phyloP scores from a whole-genome alignment of 768 basidiomycete genomes.

The Lepiota venenata region DNA sequence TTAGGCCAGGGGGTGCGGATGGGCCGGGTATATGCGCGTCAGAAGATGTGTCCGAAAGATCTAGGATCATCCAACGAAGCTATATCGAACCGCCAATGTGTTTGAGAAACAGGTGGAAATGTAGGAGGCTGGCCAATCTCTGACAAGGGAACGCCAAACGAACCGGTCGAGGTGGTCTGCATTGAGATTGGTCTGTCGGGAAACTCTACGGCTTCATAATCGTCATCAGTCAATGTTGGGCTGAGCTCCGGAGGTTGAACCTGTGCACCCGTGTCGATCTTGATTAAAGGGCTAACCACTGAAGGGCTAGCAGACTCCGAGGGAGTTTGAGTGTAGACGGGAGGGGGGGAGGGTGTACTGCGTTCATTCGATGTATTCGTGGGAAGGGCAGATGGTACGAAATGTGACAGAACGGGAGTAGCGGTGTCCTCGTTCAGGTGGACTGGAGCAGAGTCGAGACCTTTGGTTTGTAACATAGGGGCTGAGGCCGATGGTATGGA shows the following conservation, averaged over 20 bases:
- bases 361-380: not conserved
- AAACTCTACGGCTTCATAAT: not conserved
- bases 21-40: conserved; percentile 39
- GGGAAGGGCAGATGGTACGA: conserved; percentile 4
- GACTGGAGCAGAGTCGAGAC: not conserved
- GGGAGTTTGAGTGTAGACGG: conserved; percentile 6
- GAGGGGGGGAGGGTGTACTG: conserved; percentile 7
- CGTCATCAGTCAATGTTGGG: not conserved
- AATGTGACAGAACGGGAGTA: conserved; percentile 5
- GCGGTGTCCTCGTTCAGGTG: not conserved
- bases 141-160: conserved; percentile 43
- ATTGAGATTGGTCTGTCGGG: conserved; percentile 6
- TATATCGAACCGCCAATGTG: conserved; percentile 64
- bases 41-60: conserved; percentile 76
- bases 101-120: conserved; percentile 33
- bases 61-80: conserved; percentile 78
- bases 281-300: too few species aligned
- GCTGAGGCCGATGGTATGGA: not conserved
- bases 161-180: conserved; percentile 40
- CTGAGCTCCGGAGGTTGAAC: not conserved
- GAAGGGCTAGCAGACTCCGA: not conserved
- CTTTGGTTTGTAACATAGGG: conserved; percentile 4
- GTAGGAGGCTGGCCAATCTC: conserved; percentile 27
- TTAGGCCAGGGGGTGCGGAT: conserved; percentile 48
- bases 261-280: not conserved